Evolutionary conservation across 495 filamentous ascomycete genomes (phyloP), one percentile per base, ranked within the genome.

Genomic region (Pyronema domesticum): DNA sequence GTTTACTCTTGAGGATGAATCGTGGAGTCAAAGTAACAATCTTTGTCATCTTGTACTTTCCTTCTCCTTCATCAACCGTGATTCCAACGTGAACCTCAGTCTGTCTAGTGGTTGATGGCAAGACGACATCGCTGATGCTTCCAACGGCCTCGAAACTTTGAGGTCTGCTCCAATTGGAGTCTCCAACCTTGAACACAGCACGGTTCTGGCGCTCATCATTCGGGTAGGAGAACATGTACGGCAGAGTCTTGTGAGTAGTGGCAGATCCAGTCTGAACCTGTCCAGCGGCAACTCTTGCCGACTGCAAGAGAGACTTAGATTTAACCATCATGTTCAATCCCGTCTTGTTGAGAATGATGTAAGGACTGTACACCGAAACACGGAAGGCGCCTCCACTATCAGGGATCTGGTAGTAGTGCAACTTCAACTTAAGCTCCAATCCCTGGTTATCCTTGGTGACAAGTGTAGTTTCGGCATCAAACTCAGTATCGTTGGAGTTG

Each of bases 101-200:
- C 30, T 75, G 81, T 17, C 71, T 72, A 7, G 56, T 54, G 5
- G 74, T 58, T 6, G 88, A 85, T 10, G 83, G 82, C 42, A 98
- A 75, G 34, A 86, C 76, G 13, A 93, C 82, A 58, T 94, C 86
- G 30, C 83, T 79, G 5, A 81, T 85, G 66, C 88, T 95, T 45
- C 91, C 91, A 55, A 98, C 89, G n/a, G 91, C 91, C 63, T 98
- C 91, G 62, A 98, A 91, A 75, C 85, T 94, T 67, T 95, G 89
- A 2, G 93, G 89, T 66, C 85, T 94, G 69, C 89, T 95, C 93
- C 91, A 96, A 19, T 77, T 74, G 6, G 91, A 95, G 39, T 94
- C 84, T 33, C 82, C 85, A 45, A 94, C 76, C 69, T 82, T 94
- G 46, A 98, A 65, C 17, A 89, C 73, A 13, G 85, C 88, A 44